Conservation (phyloP, 495 filamentous ascomycete genomes). For the Neurospora sp. region DNA sequence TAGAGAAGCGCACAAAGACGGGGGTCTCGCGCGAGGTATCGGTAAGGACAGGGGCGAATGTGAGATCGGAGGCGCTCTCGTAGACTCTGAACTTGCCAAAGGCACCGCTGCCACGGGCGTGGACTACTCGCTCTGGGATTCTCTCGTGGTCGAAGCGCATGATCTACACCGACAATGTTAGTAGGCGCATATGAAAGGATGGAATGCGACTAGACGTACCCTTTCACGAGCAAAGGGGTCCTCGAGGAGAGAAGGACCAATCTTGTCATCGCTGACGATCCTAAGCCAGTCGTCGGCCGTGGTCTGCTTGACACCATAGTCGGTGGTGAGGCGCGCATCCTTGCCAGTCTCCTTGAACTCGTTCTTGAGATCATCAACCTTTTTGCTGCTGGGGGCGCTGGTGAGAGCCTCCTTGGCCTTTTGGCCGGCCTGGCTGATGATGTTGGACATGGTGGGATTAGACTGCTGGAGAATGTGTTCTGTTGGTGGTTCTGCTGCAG, state of each 20-base stretch:
- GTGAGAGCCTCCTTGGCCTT: slow-evolving; percentile 22
- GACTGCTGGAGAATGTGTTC: background rate
- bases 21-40: slow-evolving; percentile 73
- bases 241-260: slow-evolving; percentile 70
- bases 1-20: slow-evolving; percentile 74
- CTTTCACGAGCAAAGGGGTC: slow-evolving; percentile 72
- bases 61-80: slow-evolving; percentile 60
- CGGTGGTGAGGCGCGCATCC: slow-evolving; percentile 51
- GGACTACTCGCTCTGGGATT: slow-evolving; percentile 82
- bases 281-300: slow-evolving; percentile 75
- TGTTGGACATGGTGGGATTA: slow-evolving; percentile 3
- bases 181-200: background rate
- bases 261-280: slow-evolving; percentile 46
- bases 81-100: slow-evolving; percentile 74
- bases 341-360: slow-evolving; percentile 23
- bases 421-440: slow-evolving; percentile 15
- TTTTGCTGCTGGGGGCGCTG: slow-evolving; percentile 20
- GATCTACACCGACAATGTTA: slow-evolving; percentile 38
- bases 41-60: slow-evolving; percentile 61
- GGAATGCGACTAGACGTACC: slow-evolving; percentile 31
- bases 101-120: slow-evolving; percentile 73
- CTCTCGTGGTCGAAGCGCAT: slow-evolving; percentile 79
- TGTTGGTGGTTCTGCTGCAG: background rate
- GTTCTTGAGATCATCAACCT: slow-evolving; percentile 30
- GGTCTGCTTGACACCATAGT: slow-evolving; percentile 65